Evolutionary conservation across 192 early-diverging fungal genomes (phyloP).

Genomic region (Podila clonocystis): DNA sequence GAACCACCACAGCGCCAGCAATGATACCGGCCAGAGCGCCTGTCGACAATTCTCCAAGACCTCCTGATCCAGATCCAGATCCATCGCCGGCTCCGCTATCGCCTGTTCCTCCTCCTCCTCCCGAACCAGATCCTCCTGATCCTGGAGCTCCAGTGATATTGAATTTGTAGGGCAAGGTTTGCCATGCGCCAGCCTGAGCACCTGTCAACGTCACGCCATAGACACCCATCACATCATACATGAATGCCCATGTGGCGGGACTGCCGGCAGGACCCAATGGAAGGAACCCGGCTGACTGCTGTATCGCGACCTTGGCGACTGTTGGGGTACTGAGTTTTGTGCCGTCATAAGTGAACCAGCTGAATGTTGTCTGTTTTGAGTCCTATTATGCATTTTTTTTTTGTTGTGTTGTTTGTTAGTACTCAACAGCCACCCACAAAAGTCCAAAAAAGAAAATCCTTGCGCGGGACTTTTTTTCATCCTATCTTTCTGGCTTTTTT

Average conservation of each 20-base stretch:
- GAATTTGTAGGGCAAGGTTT: neutral
- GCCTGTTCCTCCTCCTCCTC: neutral
- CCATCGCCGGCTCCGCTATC: neutral
- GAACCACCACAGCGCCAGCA: neutral
- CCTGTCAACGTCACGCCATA: neutral
- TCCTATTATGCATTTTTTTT: no score
- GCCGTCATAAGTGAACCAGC: neutral
- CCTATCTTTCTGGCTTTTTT: neutral
- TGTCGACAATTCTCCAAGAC: neutral
- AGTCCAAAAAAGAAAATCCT: no score
- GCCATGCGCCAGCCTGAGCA: neutral
- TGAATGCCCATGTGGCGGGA: neutral
- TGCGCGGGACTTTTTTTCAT: no score
- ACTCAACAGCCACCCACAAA: no score
- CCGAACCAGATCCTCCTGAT: no score
- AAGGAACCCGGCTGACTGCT: neutral
- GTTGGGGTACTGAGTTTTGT: neutral
- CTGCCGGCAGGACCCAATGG: neutral
- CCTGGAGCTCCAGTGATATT: neutral
- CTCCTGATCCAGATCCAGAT: neutral
- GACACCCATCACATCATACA: neutral
- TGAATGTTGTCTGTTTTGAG: no score
- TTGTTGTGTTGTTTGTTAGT: no score
- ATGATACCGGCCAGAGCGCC: neutral
- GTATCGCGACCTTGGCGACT: neutral